These are phyloP conservation scores for Syzygium aqueum DNA, from an alignment of 345 rosid genomes.

Conservation along the genomic window DNA sequence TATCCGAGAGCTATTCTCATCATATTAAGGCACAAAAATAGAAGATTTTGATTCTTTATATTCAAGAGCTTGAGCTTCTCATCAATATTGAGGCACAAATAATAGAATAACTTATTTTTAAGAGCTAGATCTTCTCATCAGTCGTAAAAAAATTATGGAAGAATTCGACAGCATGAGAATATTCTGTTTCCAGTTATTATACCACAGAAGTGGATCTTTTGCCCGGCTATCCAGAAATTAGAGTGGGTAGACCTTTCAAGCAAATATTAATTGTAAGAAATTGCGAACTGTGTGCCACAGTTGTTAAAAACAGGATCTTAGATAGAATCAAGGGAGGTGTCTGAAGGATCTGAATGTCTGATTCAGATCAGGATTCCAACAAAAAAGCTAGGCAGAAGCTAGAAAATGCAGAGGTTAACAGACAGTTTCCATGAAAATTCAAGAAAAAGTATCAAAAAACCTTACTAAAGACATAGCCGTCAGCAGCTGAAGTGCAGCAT, in stretches of 20 bases:
- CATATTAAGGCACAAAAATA: neutral
- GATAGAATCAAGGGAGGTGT: neutral
- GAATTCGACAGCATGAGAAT: neutral
- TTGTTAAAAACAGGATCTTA: neutral
- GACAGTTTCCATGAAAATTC: neutral
- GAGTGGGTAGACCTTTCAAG: neutral
- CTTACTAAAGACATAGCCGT: neutral
- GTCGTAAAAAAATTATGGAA: neutral
- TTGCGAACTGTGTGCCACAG: neutral
- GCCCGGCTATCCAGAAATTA: neutral
- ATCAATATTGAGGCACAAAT: neutral
- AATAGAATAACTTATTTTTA: neutral
- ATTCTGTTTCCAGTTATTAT: neutral
- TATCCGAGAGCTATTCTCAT: neutral
- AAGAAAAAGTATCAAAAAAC: neutral
- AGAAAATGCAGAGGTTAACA: neutral
- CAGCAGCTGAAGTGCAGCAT: neutral
- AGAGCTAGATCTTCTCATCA: neutral
- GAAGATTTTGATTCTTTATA: neutral
- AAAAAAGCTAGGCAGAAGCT: neutral
- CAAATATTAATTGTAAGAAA: neutral
- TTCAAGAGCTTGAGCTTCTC: neutral
- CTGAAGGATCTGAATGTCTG: neutral
- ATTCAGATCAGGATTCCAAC: neutral
- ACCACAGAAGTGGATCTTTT: neutral